Evolutionary conservation across 2,329 filamentous ascomycete species (phyloP).

Genomic region (Fusarium chaquense): DNA sequence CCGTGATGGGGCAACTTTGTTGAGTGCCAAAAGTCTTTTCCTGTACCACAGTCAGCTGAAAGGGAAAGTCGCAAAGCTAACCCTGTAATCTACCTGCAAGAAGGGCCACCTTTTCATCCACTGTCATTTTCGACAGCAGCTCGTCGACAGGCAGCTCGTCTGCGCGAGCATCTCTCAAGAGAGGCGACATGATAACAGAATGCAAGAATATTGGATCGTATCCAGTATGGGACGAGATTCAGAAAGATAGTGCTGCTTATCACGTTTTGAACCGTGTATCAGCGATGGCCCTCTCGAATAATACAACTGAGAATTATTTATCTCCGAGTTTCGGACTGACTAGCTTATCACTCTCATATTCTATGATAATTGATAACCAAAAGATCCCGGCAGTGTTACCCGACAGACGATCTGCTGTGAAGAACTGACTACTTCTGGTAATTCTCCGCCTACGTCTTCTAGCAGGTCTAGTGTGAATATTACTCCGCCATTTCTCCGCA

Average conservation of each 20-base stretch:
- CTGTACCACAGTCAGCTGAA: neutral
- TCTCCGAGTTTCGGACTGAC: neutral
- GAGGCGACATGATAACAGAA: neutral
- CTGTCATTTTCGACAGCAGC: neutral
- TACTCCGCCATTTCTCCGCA: neutral
- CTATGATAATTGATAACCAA: too few relatives aligned
- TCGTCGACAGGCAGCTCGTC: neutral
- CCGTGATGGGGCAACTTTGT: neutral
- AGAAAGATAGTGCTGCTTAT: neutral
- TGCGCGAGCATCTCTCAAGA: neutral
- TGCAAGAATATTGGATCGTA: too few relatives aligned
- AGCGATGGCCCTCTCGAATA: neutral
- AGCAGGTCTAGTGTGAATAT: neutral
- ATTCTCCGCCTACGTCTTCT: neutral
- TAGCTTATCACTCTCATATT: neutral
- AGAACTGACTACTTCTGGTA: neutral
- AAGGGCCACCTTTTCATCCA: neutral
- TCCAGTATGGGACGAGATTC: too few relatives aligned
- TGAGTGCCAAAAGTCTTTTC: neutral
- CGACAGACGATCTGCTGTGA: too few relatives aligned
- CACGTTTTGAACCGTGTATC: neutral
- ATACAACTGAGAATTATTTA: neutral
- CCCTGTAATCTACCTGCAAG: neutral
- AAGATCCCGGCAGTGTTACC: too few relatives aligned
- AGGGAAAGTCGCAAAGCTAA: neutral